phyloP scores from a whole-genome alignment of 768 basidiomycete genomes.

The Tephrocybe sp. region DNA sequence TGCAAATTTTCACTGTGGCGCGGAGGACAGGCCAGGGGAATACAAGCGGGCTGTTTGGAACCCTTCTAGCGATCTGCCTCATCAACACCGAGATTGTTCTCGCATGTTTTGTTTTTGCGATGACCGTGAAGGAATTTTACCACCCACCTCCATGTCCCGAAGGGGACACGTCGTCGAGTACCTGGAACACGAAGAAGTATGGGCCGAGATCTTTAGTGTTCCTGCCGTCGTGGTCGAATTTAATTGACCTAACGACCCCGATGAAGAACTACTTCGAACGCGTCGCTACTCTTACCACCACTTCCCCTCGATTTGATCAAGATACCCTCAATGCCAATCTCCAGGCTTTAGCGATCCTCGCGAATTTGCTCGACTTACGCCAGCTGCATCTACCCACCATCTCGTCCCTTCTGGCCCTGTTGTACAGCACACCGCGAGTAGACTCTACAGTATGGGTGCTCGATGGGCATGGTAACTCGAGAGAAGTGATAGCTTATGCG shows the following conservation, averaged over 20 bases:
- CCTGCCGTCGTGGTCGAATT: background rate
- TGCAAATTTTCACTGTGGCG: slow-evolving; percentile 53
- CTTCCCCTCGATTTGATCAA: slow-evolving; percentile 8
- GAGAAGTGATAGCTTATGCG: slow-evolving; percentile 36
- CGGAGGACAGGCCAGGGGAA: slow-evolving; percentile 55
- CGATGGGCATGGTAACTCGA: slow-evolving; percentile 21
- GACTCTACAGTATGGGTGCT: slow-evolving; percentile 38
- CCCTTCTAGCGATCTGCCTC: slow-evolving; percentile 61
- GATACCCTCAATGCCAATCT: slow-evolving; percentile 35
- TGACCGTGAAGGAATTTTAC: slow-evolving; percentile 66
- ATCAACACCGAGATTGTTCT: slow-evolving; percentile 79
- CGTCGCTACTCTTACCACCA: slow-evolving; percentile 1
- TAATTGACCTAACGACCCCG: background rate
- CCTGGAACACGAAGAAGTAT: slow-evolving; percentile 9
- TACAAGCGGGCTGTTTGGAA: slow-evolving; percentile 59
- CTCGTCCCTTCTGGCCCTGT: slow-evolving; percentile 41
- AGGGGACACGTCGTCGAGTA: slow-evolving; percentile 11
- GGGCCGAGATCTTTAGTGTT: slow-evolving; percentile 10
- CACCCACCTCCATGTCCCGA: slow-evolving; percentile 21
- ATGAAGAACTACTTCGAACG: slow-evolving; percentile 1
- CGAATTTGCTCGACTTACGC: slow-evolving; percentile 47
- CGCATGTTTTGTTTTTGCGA: slow-evolving; percentile 69
- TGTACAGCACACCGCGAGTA: slow-evolving; percentile 47
- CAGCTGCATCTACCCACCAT: slow-evolving; percentile 47
- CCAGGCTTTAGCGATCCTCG: slow-evolving; percentile 64